Base-by-base conservation (phyloP, 306 rosid genomes). In the Ormosia emarginata region DNA sequence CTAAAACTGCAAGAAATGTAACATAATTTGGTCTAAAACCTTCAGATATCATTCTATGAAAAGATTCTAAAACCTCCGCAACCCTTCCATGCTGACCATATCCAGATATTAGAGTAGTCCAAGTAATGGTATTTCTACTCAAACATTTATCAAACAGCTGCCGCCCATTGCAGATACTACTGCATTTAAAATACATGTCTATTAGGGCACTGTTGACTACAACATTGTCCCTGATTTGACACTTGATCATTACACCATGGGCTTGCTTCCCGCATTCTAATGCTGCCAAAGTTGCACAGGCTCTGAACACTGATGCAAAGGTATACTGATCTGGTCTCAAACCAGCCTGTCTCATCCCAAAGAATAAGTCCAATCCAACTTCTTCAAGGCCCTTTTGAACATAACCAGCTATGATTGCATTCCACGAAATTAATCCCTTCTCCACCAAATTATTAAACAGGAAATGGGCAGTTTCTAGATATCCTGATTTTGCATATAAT, bases 161-260 rank as follows among this genome's bases (percentile, higher is more conserved):
- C 14, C 63, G 85, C 9, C 95, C 97, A 55, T 88, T 90, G 13
- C 71, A 84, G 61, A 90, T 82, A 77, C 87, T 83, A 85, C 94
- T 87, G 85, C 96, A 88, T 76, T 91, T 90, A 75, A 94, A 92
- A 88, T 90, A 91, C 93, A 92, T 92, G 80, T 92, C 97, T 67
- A 91, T 85, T 17, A 91, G 86, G 75, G 93, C 91, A 83, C 94
- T 84, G 84, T 84, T 90, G 81, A 89, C 91, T 36, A 88, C 81
- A 62, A 91, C 87, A 82, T 91, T 90, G 79, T 85, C 92, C 77
- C 41, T 72, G 74, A 88, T 89, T 80, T 77, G 88, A 85, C 92
- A 84, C 82, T 92, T 87, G 32, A 90, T 79, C 97, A 90, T 79
- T 32, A 88, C 82, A 75, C 84, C 88, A 74, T 88, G 92, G 46